Conservation (phyloP, 495 filamentous ascomycete species). For the Hyaloscypha hepaticicola region DNA sequence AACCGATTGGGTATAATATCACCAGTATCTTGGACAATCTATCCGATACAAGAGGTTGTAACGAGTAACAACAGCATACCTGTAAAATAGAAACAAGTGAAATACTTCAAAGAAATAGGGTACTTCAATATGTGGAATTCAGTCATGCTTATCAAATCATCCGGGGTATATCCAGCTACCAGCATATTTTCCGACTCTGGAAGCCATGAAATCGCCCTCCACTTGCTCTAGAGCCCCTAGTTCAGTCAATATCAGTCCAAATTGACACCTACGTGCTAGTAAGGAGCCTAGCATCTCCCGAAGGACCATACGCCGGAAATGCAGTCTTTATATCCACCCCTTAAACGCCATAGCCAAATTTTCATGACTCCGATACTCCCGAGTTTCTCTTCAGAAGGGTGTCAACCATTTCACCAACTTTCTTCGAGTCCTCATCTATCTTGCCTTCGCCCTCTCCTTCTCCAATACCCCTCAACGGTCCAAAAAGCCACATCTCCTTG, state of each 20-base stretch:
- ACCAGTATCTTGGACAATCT: too few species aligned
- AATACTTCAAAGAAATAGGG: too few species aligned
- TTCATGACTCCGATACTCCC: background rate
- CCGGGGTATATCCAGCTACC: too few species aligned
- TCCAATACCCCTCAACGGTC: slow-evolving; percentile 61
- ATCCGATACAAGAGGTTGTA: too few species aligned
- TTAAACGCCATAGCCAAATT: background rate
- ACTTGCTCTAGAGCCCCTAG: background rate
- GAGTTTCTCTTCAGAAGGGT: slow-evolving; percentile 2
- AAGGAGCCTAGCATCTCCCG: background rate
- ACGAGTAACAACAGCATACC: too few species aligned
- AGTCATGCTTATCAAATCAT: too few species aligned
- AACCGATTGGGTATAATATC: too few species aligned
- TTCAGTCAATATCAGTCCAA: too few species aligned
- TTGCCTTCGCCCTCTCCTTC: slow-evolving; percentile 43
- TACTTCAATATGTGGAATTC: too few species aligned
- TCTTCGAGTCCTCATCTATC: slow-evolving; percentile 28
- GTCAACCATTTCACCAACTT: slow-evolving; percentile 27
- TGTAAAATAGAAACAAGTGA: too few species aligned
- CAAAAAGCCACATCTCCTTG: slow-evolving; percentile 73
- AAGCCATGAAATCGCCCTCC: background rate
- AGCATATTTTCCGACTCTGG: too few species aligned
- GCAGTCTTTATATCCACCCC: background rate
- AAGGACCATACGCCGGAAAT: background rate
- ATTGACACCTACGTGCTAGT: too few species aligned